Conservation (phyloP, 2,329 filamentous ascomycete species). For the Calonectria pauciramosa region DNA sequence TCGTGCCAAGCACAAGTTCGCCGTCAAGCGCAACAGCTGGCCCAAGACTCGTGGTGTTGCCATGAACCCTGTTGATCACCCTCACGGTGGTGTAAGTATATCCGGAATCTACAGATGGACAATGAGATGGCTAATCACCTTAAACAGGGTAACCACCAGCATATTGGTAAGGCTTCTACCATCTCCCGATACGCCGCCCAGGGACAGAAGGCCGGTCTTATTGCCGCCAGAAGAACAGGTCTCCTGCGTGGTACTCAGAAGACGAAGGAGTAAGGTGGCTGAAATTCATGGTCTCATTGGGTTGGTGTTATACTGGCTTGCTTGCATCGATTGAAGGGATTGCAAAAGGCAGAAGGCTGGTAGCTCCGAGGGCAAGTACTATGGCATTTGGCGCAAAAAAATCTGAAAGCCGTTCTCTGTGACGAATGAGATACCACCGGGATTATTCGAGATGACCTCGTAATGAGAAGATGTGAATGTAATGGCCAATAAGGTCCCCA, state of each 20-base stretch:
- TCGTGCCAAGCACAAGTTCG: slow-evolving; percentile 99
- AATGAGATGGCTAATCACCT: slow-evolving; percentile 54
- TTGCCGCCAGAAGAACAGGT: slow-evolving; percentile 99
- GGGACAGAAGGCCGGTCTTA: slow-evolving; percentile 99
- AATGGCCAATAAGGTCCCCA: slow-evolving; percentile 9
- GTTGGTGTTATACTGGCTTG: slow-evolving; percentile 75
- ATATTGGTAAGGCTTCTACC: slow-evolving; percentile 99
- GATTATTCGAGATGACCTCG: slow-evolving; percentile 40
- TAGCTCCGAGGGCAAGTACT: slow-evolving; percentile 64
- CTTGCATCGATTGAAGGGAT: slow-evolving; percentile 72
- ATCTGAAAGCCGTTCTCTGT: slow-evolving; percentile 48
- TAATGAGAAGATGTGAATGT: slow-evolving; percentile 38
- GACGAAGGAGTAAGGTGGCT: slow-evolving; percentile 88
- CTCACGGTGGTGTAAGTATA: slow-evolving; percentile 86
- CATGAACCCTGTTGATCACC: slow-evolving; percentile 99
- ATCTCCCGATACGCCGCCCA: slow-evolving; percentile 97
- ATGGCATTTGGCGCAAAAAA: slow-evolving; percentile 64
- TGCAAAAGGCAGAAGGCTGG: slow-evolving; percentile 62
- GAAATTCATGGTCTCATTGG: slow-evolving; percentile 70
- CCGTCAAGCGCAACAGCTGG: slow-evolving; percentile 99
- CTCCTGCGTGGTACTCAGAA: slow-evolving; percentile 99
- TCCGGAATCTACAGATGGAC: background rate
- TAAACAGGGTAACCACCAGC: slow-evolving; percentile 95
- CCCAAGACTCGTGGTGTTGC: slow-evolving; percentile 99
- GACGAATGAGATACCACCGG: slow-evolving; percentile 46